Conservation (phyloP, 305 asterid species). For the Fraxinus paxiana region DNA sequence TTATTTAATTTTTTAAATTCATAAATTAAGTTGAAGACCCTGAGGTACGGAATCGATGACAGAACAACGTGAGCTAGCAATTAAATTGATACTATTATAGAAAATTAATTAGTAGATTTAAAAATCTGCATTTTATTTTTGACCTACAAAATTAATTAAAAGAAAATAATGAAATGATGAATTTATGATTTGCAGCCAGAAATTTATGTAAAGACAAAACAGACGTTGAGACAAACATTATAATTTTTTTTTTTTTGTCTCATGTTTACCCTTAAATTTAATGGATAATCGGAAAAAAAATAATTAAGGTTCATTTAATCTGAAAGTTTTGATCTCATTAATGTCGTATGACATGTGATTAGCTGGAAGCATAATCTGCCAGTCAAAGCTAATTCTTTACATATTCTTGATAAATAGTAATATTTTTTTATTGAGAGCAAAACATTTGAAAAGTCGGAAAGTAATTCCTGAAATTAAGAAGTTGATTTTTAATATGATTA, state of each 20-base stretch:
- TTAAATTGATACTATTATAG: not conserved
- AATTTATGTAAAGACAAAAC: not conserved
- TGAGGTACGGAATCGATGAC: not conserved
- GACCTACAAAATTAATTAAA: not conserved
- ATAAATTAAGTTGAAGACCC: not conserved
- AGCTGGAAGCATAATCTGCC: not conserved
- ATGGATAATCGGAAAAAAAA: slow-evolving; percentile 8
- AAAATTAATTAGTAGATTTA: not conserved
- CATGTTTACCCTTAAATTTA: not conserved
- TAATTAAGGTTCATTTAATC: slow-evolving; percentile 21
- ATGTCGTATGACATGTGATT: not conserved
- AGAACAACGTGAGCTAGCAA: not conserved
- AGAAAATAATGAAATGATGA: not conserved
- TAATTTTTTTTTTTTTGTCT: not conserved
- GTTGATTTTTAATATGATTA: not conserved
- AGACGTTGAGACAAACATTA: not conserved
- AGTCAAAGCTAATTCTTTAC: not conserved
- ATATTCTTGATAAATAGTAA: not conserved
- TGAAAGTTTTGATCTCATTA: slow-evolving; percentile 5
- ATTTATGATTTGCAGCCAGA: not conserved
- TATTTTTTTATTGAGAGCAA: not conserved
- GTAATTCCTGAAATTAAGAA: not conserved
- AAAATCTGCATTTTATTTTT: not conserved
- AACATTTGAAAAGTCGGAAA: not conserved
- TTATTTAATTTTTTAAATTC: not conserved